Conservation (phyloP, 1,284 basidiomycete genomes). For the Ustilago lituana region DNA sequence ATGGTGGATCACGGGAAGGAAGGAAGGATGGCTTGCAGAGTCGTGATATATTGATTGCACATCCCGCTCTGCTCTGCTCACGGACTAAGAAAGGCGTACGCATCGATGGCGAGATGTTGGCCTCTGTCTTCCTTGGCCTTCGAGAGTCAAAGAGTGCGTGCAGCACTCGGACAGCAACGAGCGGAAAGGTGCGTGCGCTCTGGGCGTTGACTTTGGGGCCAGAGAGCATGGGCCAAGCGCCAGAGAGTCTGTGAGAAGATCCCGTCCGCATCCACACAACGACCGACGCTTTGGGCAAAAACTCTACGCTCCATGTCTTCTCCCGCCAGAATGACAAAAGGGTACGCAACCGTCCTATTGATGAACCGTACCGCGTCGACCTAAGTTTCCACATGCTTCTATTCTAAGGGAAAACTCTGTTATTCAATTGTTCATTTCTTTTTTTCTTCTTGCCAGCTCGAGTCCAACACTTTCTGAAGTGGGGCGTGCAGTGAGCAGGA, state of each 20-base stretch:
- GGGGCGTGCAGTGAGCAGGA: constrained; percentile 5
- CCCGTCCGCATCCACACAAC: neutral
- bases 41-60: constrained; percentile 22
- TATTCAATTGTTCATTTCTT: constrained; percentile 4
- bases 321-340: no score
- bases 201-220: no score
- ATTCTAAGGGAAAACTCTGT: no score
- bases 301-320: neutral
- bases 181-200: constrained; percentile 26
- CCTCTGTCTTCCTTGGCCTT: no score
- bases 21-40: constrained; percentile 7
- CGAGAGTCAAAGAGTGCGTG: no score
- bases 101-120: constrained; percentile 16
- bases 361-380: no score
- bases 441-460: neutral
- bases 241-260: neutral
- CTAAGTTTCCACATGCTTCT: constrained; percentile 15
- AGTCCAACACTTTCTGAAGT: constrained; percentile 12
- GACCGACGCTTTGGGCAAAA: constrained; percentile 6
- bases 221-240: constrained; percentile 14
- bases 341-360: constrained; percentile 1
- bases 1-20: constrained; percentile 14
- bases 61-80: neutral
- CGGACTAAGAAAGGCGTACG: neutral
- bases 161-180: neutral